Evolutionary conservation across 805 yeast genomes (phyloP).

Genomic region (Metschnikowia continentalis): DNA sequence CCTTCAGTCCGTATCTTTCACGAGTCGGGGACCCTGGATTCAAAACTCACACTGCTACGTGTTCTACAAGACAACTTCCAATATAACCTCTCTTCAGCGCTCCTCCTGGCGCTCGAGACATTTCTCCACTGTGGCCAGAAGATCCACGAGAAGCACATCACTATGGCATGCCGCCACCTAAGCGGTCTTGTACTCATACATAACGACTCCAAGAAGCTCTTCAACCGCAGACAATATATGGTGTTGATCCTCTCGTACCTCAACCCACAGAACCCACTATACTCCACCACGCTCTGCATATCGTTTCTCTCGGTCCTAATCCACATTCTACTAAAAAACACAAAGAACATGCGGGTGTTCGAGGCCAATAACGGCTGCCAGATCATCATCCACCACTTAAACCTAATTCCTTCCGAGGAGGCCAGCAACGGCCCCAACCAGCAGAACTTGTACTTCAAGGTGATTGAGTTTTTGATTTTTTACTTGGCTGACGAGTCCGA

Average conservation of each 20-base stretch:
- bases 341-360: slow-evolving; percentile 54
- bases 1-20: slow-evolving; percentile 12
- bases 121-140: not conserved
- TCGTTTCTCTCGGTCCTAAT: slow-evolving; percentile 52
- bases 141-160: slow-evolving; percentile 8
- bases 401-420: slow-evolving; percentile 9
- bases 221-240: slow-evolving; percentile 42
- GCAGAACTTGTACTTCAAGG: slow-evolving; percentile 56
- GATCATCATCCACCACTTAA: slow-evolving; percentile 40
- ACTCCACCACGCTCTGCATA: slow-evolving; percentile 19
- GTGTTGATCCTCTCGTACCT: slow-evolving; percentile 25
- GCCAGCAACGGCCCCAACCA: slow-evolving; percentile 12
- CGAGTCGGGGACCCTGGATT: slow-evolving; percentile 6
- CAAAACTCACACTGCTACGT: slow-evolving; percentile 28
- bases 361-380: slow-evolving; percentile 56
- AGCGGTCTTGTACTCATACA: slow-evolving; percentile 63
- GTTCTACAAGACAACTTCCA: slow-evolving; percentile 50
- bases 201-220: slow-evolving; percentile 48
- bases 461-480: slow-evolving; percentile 65
- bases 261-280: slow-evolving; percentile 8
- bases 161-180: slow-evolving; percentile 35
- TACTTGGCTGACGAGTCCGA: slow-evolving; percentile 62
- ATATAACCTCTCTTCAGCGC: slow-evolving; percentile 44
- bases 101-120: slow-evolving; percentile 21
- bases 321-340: slow-evolving; percentile 53